Conservation (phyloP, 1,284 basidiomycete genomes). For the Ceratobasidium sp. region DNA sequence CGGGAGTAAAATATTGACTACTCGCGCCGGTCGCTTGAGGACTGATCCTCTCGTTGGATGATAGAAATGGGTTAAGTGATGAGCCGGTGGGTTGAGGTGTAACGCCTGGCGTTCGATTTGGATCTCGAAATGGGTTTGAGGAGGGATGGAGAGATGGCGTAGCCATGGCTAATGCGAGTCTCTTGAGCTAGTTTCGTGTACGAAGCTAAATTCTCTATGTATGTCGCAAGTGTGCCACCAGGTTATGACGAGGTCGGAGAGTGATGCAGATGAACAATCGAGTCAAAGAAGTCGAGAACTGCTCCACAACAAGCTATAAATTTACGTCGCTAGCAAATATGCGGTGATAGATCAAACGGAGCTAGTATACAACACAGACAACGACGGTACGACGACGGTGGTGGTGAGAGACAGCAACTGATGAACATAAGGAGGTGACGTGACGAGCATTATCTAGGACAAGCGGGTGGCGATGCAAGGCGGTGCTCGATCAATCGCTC, state of each 20-base stretch:
- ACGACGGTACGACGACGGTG: background rate
- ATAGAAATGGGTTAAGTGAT: slow-evolving; percentile 38
- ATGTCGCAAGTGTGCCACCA: background rate
- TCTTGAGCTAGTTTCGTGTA: background rate
- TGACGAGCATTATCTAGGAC: background rate
- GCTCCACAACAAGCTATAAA: background rate
- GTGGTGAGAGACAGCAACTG: background rate
- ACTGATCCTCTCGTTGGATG: slow-evolving; percentile 28
- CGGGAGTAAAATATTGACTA: slow-evolving; percentile 37
- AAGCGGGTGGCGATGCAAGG: slow-evolving; percentile 4
- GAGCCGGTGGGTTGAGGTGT: slow-evolving; percentile 37
- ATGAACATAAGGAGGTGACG: background rate
- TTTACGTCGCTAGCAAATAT: background rate
- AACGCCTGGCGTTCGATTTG: slow-evolving; percentile 23
- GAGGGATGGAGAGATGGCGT: slow-evolving; percentile 31
- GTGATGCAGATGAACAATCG: background rate
- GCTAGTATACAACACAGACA: slow-evolving; percentile 6
- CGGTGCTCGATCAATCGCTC: background rate
- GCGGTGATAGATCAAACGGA: background rate
- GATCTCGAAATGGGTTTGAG: slow-evolving; percentile 43
- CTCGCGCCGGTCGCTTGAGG: slow-evolving; percentile 34
- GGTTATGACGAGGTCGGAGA: background rate
- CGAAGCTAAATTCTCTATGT: background rate
- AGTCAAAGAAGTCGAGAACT: background rate
- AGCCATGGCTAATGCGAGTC: background rate